Base-by-base conservation (phyloP, 2,329 filamentous ascomycete genomes). In the Gnomoniopsis smithogilvyi region DNA sequence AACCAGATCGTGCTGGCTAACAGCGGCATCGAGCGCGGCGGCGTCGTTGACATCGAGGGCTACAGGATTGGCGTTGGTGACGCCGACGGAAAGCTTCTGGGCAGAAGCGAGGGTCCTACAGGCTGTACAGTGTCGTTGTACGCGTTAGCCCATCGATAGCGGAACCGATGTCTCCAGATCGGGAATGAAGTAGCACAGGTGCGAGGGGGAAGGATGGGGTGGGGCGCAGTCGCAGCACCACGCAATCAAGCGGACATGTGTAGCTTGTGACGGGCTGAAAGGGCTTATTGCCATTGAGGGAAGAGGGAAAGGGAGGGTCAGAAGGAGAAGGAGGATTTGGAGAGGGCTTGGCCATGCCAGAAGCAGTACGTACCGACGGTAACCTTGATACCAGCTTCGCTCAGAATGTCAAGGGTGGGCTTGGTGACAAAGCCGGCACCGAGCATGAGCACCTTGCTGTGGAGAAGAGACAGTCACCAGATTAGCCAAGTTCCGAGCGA, bases 21-120 rank as follows among this genome's bases (percentile, higher is more conserved):
- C 84, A 70, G 87, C 91, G 55, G 86, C 85, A 69, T 97, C 92
- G 60, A 98, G 86, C 36, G 90, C 92, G 59, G 80, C 74, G 52
- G 82, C 83, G 73, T 96, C 80, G 70, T 77, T 88, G 66, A 96
- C 94, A 72, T 98, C 92, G 72, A 98, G 86, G 58, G 90, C 86
- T 76, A 96, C 90, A 65, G 93, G 84, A 54, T 76, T 82, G 67
- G 92, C 85, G 73, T 90, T 85, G 74, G 87, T 82, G 72, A 94
- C 83, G 67, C 88, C 88, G 62, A 80, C 83, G 49, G 84, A 83
- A 64, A 97, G 87, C 68, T 85, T 85, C 81, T 96, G 79, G 59
- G 93, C 92, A 56, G 79, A 85, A 67, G 88, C 85, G 58, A 96
- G 82, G 48, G 90, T 94, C 73, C 92, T 82, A 83, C 92, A 96